These are phyloP conservation scores for Diplosphaera chodatii DNA, from an alignment of 139 green algal species.

Conservation along the genomic window DNA sequence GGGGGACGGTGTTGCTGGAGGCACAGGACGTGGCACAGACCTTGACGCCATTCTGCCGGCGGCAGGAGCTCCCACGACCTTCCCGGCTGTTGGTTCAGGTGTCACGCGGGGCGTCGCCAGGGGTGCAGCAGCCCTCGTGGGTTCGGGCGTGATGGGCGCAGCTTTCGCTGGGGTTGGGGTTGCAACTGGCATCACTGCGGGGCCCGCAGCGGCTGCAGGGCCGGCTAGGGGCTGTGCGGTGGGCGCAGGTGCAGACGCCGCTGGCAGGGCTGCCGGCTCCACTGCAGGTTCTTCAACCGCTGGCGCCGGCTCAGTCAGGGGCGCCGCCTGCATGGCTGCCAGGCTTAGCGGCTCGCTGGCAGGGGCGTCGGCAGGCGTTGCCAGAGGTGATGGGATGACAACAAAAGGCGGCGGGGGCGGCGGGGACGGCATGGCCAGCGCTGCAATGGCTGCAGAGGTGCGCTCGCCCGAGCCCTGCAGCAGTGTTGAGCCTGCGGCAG, in stretches of 20 bases:
- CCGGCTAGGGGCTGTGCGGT: not conserved
- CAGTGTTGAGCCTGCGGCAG: not conserved
- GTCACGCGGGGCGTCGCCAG: no score
- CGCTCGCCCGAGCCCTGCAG: not conserved
- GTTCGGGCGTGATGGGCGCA: not conserved
- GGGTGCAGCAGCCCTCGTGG: not conserved
- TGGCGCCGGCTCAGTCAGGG: not conserved
- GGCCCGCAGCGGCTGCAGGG: no score
- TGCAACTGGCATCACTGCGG: not conserved
- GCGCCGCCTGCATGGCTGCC: no score
- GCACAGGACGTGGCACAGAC: no score
- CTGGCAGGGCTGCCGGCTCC: no score
- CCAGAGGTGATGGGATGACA: not conserved
- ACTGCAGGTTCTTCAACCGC: not conserved
- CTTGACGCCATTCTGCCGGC: no score
- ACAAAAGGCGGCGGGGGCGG: not conserved
- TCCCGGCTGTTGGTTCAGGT: not conserved
- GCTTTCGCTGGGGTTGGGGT: not conserved
- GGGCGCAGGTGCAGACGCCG: no score
- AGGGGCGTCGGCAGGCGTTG: no score
- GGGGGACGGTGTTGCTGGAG: no score
- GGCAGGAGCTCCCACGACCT: no score
- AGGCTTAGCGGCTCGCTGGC: not conserved
- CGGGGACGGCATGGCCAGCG: no score
- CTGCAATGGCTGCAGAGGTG: not conserved